Conservation (phyloP, 768 basidiomycete genomes). For the Mycena chlorophos region DNA sequence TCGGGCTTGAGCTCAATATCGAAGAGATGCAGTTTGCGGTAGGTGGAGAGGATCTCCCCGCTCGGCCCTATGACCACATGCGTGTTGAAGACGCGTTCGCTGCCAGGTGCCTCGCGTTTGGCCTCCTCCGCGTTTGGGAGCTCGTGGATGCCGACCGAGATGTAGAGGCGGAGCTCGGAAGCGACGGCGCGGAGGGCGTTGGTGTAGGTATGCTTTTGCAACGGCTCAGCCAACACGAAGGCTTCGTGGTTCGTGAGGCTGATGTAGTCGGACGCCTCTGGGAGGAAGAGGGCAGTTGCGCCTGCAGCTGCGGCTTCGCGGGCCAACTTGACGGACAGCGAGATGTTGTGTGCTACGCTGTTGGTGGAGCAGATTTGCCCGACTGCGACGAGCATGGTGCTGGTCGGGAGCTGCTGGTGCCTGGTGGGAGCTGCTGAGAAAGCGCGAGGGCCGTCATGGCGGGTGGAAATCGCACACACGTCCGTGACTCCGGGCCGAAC, state of each 20-base stretch:
- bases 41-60: conserved; percentile 8
- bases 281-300: conserved; percentile 18
- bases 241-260: conserved; percentile 7
- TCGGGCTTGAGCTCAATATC: conserved; percentile 19
- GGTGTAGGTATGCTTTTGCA: conserved; percentile 18
- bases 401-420: background rate
- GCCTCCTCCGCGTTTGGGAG: conserved; percentile 13
- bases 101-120: conserved; percentile 16
- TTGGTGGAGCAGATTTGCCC: conserved; percentile 23
- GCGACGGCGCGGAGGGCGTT: conserved; percentile 13
- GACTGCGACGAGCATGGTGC: conserved; percentile 22
- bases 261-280: conserved; percentile 21
- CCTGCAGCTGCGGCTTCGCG: conserved; percentile 19
- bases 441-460: too few relatives aligned
- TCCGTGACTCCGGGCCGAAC: background rate
- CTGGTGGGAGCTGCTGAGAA: too few relatives aligned
- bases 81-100: conserved; percentile 21
- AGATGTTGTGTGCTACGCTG: conserved; percentile 17
- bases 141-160: conserved; percentile 20
- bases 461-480: too few relatives aligned
- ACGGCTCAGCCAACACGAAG: conserved; percentile 16
- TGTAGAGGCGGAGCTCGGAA: conserved; percentile 16
- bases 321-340: conserved; percentile 16
- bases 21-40: conserved; percentile 23
- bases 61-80: conserved; percentile 18